Conservation (phyloP, 139 green algal genomes). For the Coelastrella sp. region DNA sequence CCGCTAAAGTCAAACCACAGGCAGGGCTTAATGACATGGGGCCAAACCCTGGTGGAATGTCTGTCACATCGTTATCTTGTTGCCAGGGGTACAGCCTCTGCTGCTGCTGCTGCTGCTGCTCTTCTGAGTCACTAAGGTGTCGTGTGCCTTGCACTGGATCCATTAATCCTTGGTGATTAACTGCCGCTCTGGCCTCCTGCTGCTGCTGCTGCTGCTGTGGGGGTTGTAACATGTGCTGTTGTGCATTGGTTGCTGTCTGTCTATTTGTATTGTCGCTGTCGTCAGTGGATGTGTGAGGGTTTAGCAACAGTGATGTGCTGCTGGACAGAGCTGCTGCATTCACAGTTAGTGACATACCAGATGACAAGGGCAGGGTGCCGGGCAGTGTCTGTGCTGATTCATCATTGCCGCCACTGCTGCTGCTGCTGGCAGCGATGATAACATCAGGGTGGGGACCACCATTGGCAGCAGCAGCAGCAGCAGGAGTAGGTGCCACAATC, state of each 20-base stretch:
- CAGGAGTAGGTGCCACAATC: background rate
- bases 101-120: constrained; percentile 13
- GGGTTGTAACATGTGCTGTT: background rate
- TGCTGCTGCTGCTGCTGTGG: background rate
- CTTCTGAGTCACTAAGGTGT: too few relatives aligned
- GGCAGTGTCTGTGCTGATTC: too few relatives aligned
- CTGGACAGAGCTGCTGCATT: too few relatives aligned
- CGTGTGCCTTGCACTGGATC: background rate
- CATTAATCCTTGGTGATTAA: too few relatives aligned
- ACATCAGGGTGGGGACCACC: background rate
- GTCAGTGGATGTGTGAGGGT: background rate
- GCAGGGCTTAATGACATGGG: constrained; percentile 29
- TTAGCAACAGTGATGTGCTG: too few relatives aligned
- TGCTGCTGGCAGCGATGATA: too few relatives aligned
- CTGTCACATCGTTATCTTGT: background rate
- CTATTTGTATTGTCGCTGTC: background rate
- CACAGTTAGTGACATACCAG: too few relatives aligned
- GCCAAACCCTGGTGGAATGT: constrained; percentile 36
- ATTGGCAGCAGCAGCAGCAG: background rate
- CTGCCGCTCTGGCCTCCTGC: background rate
- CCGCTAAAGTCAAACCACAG: background rate
- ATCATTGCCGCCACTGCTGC: too few relatives aligned
- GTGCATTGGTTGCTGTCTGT: too few relatives aligned
- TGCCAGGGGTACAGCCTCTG: background rate
- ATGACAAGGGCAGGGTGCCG: too few relatives aligned